Conservation (phyloP, 176 grass and related monocot species). For the Secale cereale region DNA sequence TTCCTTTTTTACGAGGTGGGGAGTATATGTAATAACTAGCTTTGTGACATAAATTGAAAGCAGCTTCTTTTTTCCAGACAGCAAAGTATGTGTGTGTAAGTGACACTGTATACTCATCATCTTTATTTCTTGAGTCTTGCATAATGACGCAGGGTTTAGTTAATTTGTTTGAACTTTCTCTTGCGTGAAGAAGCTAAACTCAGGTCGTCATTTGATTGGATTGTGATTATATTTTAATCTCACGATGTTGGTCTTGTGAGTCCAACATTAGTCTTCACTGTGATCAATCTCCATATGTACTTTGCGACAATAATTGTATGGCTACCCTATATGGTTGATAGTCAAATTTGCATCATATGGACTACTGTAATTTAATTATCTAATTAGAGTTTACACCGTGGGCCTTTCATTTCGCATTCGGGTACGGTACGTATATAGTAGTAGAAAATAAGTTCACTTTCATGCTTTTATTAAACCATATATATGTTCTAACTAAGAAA, state of each 20-base stretch:
- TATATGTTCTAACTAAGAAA: no score
- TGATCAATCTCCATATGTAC: neutral
- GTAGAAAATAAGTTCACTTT: no score
- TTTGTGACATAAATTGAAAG: conserved; percentile 25
- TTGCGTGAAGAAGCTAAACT: conserved; percentile 18
- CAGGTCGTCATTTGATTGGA: neutral
- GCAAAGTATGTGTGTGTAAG: conserved; percentile 9
- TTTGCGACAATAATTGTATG: neutral
- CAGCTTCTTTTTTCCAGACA: neutral
- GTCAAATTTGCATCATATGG: neutral
- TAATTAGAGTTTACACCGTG: neutral
- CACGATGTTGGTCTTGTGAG: neutral
- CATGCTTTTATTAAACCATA: no score
- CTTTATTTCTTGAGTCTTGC: neutral
- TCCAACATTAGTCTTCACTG: neutral
- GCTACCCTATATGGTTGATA: neutral
- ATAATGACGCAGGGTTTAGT: neutral
- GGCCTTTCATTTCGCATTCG: neutral
- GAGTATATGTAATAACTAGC: conserved; percentile 32
- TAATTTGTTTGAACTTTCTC: neutral
- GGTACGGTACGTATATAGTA: neutral
- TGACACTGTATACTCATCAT: conserved; percentile 4
- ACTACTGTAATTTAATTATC: neutral
- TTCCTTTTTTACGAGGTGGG: neutral
- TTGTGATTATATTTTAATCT: neutral